phyloP scores from a whole-genome alignment of 2,329 filamentous ascomycete species.

The Emericellopsis atlantica region DNA sequence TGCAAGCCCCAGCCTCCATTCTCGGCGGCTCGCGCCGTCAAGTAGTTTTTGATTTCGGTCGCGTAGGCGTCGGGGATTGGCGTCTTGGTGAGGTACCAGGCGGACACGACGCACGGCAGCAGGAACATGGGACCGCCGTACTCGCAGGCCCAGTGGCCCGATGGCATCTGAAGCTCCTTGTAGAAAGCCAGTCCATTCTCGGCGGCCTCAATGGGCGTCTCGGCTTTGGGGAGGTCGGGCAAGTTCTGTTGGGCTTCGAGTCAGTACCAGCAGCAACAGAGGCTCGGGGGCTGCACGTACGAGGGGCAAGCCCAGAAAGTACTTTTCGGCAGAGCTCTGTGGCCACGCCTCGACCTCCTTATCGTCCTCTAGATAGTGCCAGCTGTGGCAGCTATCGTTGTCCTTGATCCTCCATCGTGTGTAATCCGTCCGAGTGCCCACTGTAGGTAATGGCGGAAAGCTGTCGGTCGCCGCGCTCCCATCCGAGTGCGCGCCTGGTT shows the following conservation, averaged over 20 bases:
- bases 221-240: conserved; percentile 57
- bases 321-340: conserved; percentile 81
- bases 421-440: conserved; percentile 52
- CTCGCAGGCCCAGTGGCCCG: conserved; percentile 93
- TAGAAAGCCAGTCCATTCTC: conserved; percentile 81
- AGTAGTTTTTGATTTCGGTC: conserved; percentile 84
- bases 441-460: conserved; percentile 30
- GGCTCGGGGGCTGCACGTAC: conserved; percentile 30
- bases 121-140: conserved; percentile 98
- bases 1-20: conserved; percentile 98
- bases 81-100: conserved; percentile 82
- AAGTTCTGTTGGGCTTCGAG: conserved; percentile 42
- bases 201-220: conserved; percentile 64
- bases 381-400: conserved; percentile 77
- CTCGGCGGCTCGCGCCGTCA: conserved; percentile 72
- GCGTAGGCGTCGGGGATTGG: conserved; percentile 69
- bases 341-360: conserved; percentile 67
- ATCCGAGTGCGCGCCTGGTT: no score
- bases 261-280: conserved; percentile 2
- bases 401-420: conserved; percentile 75
- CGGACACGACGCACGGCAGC: conserved; percentile 70
- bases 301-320: conserved; percentile 66
- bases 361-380: conserved; percentile 77
- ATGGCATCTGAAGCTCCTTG: conserved; percentile 74
- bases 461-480: conserved; percentile 10